Evolutionary conservation across 2,329 filamentous ascomycete species (phyloP).

Genomic region (Tolypocladium ophioglossoides): DNA sequence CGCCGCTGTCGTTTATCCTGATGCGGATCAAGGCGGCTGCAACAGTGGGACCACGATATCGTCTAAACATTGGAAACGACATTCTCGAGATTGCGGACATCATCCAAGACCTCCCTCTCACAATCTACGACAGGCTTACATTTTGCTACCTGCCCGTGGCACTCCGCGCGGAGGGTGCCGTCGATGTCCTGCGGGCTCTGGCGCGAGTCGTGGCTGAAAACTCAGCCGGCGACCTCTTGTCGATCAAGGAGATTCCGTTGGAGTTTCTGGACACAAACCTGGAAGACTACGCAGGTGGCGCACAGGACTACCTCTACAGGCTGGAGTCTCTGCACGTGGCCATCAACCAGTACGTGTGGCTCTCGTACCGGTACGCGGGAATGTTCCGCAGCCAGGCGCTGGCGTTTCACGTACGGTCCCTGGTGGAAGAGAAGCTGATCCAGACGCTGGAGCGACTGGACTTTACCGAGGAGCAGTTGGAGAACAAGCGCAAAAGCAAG

Average conservation of each 20-base stretch:
- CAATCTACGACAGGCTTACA: conserved; percentile 62
- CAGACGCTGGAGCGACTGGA: conserved; percentile 37
- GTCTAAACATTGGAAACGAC: conserved; percentile 48
- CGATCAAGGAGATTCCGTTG: conserved; percentile 60
- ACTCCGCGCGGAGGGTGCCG: conserved; percentile 37
- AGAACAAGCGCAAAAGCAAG: conserved; percentile 12
- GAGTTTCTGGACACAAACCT: conserved; percentile 60
- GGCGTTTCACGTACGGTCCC: conserved; percentile 65
- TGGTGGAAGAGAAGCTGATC: conserved; percentile 67
- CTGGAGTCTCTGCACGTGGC: conserved; percentile 74
- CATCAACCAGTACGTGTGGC: conserved; percentile 82
- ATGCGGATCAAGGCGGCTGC: conserved; percentile 62
- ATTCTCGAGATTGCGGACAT: conserved; percentile 58
- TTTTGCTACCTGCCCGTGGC: conserved; percentile 63
- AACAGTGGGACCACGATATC: conserved; percentile 53
- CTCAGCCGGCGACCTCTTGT: conserved; percentile 55
- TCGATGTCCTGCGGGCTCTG: conserved; percentile 47
- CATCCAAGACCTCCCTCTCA: conserved; percentile 63
- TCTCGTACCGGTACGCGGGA: conserved; percentile 79
- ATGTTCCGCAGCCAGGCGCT: conserved; percentile 67
- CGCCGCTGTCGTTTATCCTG: conserved; percentile 76
- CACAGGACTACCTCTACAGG: conserved; percentile 48
- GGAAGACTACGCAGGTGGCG: conserved; percentile 19
- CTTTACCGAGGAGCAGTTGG: conserved; percentile 25
- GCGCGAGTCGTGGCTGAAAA: conserved; percentile 61